phyloP scores from a whole-genome alignment of 352 stramenopile genomes.

The Globisporangium apiculatum region DNA sequence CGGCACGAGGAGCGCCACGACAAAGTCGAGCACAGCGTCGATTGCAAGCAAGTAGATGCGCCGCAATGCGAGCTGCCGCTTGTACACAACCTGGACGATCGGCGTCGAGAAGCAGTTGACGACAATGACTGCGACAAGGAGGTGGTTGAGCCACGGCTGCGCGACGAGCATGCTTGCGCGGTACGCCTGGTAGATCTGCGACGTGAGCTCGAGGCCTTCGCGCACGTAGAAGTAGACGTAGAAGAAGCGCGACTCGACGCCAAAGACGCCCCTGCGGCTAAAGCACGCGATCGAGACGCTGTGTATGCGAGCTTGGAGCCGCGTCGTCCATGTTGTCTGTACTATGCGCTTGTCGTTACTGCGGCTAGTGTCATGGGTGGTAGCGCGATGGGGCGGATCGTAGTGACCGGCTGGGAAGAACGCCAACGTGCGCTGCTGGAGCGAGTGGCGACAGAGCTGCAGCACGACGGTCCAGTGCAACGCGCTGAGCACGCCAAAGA shows the following conservation, averaged over 20 bases:
- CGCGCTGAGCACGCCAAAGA: constrained; percentile 20
- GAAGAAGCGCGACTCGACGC: constrained; percentile 27
- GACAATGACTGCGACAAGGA: constrained; percentile 34
- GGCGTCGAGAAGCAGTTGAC: constrained; percentile 16
- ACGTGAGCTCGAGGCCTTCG: constrained; percentile 35
- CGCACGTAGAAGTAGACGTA: constrained; percentile 23
- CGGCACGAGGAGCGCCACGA: constrained; percentile 9
- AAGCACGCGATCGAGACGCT: constrained; percentile 4
- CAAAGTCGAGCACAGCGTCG: constrained; percentile 12
- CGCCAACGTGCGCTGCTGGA: constrained; percentile 13
- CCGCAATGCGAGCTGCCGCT: constrained; percentile 2
- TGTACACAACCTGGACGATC: constrained; percentile 8
- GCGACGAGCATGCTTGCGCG: constrained; percentile 33
- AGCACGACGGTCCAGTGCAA: constrained; percentile 21
- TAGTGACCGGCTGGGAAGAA: constrained; percentile 11
- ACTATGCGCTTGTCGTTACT: not conserved
- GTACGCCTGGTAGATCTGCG: constrained; percentile 39
- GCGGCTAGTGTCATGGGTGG: no score
- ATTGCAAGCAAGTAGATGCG: constrained; percentile 6
- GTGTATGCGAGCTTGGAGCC: constrained; percentile 2
- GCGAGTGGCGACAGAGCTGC: constrained; percentile 12
- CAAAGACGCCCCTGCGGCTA: constrained; percentile 19
- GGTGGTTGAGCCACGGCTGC: constrained; percentile 40
- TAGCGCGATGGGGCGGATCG: not conserved
- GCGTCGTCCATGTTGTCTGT: not conserved